Base-by-base conservation (phyloP, 257 asterid genomes). In the Lantana camara region DNA sequence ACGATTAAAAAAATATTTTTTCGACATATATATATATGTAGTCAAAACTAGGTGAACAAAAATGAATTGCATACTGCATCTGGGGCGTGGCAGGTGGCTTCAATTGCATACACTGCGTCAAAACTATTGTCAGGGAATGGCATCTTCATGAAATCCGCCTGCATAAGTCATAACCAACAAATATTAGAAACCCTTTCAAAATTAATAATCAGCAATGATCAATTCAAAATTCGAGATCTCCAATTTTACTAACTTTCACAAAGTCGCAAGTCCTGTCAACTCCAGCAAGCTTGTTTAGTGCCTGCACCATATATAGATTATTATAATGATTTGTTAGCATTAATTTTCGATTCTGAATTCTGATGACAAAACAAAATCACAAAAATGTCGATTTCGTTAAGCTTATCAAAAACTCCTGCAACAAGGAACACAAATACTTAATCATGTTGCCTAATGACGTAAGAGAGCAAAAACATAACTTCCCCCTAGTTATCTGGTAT, bases 101-200 rank as follows among this genome's bases (percentile, higher is more conserved):
- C 99, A 72, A 94, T 90, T 34, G 97, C 99, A 66, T 94, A 94
- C 29, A 86, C 92, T 60, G 99, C 97, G 77, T 94, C 99, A 37
- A 81, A 94, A 70, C 77, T 80, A 46, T 84, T 83, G 72, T 94
- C 97, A 4, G 96, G 87, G 65, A 90, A 88, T 21, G 99, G 87
- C 95, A 94, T 90, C 65, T 90, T 86, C 99, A 94, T 94, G 87
- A 94, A 94, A 82, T 94, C 99, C 22, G 91, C 96, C 97, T 94
- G 93, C 74, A 71, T 27, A 23, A 50, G n/a, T 67, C n/a, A n/a
- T 34, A n/a, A 27, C n/a, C n/a, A 27, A 27, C 53, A 63, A 47
- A 37, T 6, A 66, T 73, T 57, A 80, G 69, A 42, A 37, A 72
- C 57, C 10, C 5, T 19, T 23, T 34, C 63, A 45, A 29, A 34